Conservation (phyloP, 2,329 filamentous ascomycete genomes). For the Arachnomyces sp. region DNA sequence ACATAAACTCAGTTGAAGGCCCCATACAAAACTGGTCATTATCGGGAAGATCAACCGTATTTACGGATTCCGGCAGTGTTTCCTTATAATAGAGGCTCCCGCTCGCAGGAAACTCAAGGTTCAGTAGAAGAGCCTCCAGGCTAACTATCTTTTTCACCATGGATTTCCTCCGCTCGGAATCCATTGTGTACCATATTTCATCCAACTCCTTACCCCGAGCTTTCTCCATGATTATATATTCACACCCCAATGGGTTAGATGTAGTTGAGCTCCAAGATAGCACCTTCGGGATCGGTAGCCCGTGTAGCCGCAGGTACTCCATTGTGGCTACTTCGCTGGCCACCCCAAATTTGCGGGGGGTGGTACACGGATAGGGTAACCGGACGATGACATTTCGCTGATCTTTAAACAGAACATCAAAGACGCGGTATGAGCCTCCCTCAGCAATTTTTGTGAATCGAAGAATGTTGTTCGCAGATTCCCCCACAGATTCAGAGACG, state of each 20-base stretch:
- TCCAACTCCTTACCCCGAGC: conserved; percentile 20
- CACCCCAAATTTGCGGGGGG: conserved; percentile 12
- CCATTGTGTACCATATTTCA: conserved; percentile 20
- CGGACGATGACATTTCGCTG: conserved; percentile 11
- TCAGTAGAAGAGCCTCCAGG: conserved; percentile 14
- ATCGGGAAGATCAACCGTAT: background rate
- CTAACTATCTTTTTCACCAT: conserved; percentile 9
- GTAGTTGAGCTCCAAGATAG: conserved; percentile 19
- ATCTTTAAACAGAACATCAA: conserved; percentile 16
- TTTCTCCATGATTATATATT: conserved; percentile 31
- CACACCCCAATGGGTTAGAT: conserved; percentile 23
- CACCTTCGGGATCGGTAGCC: conserved; percentile 22
- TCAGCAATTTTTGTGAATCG: conserved; percentile 19
- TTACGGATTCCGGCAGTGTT: background rate
- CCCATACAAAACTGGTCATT: conserved; percentile 1
- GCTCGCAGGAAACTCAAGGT: conserved; percentile 9
- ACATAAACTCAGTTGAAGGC: background rate
- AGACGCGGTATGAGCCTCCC: conserved; percentile 20
- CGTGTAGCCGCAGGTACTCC: conserved; percentile 15
- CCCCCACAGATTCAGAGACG: conserved; percentile 17
- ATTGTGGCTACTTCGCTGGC: conserved; percentile 15
- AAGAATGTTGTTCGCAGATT: conserved; percentile 14
- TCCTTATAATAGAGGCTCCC: conserved; percentile 11
- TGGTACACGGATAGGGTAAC: conserved; percentile 14
- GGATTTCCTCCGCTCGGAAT: conserved; percentile 13